phyloP scores from a whole-genome alignment of 371 early-diverging fungal species.

The Rhizomucor pusillus region DNA sequence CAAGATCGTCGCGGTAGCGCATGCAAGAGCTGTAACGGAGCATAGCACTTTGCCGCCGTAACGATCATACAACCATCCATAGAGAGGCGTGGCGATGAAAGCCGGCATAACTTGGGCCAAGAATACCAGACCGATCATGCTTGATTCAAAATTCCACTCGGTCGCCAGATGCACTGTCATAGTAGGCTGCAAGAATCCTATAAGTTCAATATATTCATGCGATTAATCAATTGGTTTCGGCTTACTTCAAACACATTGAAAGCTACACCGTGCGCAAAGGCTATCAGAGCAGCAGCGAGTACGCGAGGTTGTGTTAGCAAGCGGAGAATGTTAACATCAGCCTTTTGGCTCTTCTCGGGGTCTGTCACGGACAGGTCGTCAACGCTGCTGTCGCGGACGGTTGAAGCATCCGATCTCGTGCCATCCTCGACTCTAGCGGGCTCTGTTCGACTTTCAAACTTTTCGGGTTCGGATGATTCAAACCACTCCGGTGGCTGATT shows the following conservation, averaged over 20 bases:
- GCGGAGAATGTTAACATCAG: conserved; percentile 8
- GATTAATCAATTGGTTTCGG: no score
- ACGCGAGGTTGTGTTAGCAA: conserved; percentile 17
- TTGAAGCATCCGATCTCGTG: not conserved
- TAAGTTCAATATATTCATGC: no score
- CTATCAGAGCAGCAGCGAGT: conserved; percentile 17
- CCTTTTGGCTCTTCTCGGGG: not conserved
- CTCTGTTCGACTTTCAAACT: not conserved
- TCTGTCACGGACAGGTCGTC: not conserved
- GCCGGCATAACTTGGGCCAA: conserved; percentile 47
- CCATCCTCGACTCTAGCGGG: no score
- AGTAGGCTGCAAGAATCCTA: conserved; percentile 30
- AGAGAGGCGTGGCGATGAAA: conserved; percentile 39
- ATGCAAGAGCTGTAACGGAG: not conserved
- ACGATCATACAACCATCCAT: conserved; percentile 44
- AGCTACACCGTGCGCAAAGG: conserved; percentile 18
- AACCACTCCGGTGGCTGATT: conserved; percentile 17
- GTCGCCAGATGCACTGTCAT: conserved; percentile 37
- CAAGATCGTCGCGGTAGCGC: not conserved
- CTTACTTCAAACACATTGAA: conserved; percentile 26
- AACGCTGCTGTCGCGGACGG: not conserved
- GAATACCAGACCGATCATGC: conserved; percentile 51
- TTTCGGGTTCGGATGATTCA: not conserved
- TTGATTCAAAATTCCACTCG: conserved; percentile 41
- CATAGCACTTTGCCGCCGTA: conserved; percentile 25